A percentile compares a stretch with the other conserved stretches of the same genome.
Conservation (phyloP, 139 green algal species). For the Spirogloea muscicola region DNA sequence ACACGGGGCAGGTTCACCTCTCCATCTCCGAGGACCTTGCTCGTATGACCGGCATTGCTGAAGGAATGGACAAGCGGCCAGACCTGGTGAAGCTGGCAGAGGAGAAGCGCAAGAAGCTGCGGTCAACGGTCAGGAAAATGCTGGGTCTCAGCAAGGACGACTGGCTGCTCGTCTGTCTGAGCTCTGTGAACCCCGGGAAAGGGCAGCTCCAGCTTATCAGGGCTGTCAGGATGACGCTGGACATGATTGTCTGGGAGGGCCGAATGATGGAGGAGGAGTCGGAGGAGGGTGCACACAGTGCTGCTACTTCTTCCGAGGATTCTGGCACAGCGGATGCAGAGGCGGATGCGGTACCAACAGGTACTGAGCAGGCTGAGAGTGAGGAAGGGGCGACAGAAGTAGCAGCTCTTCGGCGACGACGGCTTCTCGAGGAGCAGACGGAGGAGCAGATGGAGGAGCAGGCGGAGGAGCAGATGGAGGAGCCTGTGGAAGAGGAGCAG, state of each 20-base stretch:
- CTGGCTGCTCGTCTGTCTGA: slow-evolving; percentile 19
- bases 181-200: slow-evolving; percentile 26
- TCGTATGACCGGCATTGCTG: slow-evolving; percentile 2
- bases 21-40: slow-evolving; percentile 15
- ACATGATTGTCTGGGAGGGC: too few species aligned
- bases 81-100: background rate
- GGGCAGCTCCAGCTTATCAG: slow-evolving; percentile 21
- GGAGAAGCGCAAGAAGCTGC: background rate
- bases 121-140: background rate
- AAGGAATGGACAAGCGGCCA: too few species aligned
- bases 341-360: too few species aligned
- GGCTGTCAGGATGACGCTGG: too few species aligned
- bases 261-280: too few species aligned
- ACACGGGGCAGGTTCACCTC: background rate
- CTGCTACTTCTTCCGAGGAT: too few species aligned
- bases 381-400: too few species aligned
- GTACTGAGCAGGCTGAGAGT: too few species aligned
- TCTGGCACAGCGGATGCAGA: too few species aligned
- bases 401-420: too few species aligned
- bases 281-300: too few species aligned
- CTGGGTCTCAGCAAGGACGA: slow-evolving; percentile 7
- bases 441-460: background rate
- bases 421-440: background rate
- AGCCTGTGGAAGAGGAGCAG: too few species aligned
- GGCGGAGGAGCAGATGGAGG: background rate